A percentile compares a stretch with the other conserved stretches of the same genome.
Conservation (phyloP, 257 asterid species). For the Penstemon barbatus region DNA sequence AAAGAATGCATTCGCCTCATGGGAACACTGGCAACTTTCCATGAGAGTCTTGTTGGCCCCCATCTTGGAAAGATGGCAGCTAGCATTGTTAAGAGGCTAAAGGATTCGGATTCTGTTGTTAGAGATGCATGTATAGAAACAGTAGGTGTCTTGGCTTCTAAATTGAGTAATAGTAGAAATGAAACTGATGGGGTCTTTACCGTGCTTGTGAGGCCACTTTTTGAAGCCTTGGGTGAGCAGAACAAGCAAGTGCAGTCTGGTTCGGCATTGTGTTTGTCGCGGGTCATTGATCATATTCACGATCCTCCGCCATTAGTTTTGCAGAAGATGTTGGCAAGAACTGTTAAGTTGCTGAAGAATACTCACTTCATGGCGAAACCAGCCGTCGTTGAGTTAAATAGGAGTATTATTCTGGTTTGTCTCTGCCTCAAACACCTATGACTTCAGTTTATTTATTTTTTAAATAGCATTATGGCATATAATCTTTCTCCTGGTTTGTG, state of each 20-base stretch:
- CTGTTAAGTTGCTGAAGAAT: conserved; percentile 78
- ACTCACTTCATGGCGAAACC: conserved; percentile 98
- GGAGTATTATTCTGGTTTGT: conserved; percentile 86
- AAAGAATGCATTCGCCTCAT: conserved; percentile 87
- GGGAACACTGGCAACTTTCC: conserved; percentile 68
- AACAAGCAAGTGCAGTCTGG: conserved; percentile 83
- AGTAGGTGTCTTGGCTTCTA: conserved; percentile 74
- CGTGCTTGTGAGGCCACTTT: conserved; percentile 84
- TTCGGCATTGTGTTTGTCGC: conserved; percentile 82
- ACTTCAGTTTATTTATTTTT: conserved; percentile 1
- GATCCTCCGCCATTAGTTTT: conserved; percentile 73
- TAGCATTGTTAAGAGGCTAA: conserved; percentile 83
- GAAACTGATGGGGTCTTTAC: conserved; percentile 64
- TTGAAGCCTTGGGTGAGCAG: conserved; percentile 93
- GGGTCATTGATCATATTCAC: conserved; percentile 71
- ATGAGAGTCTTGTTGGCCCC: conserved; percentile 56
- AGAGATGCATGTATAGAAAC: conserved; percentile 86
- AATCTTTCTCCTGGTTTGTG: background rate
- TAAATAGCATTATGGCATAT: conserved; percentile 15
- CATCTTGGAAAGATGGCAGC: conserved; percentile 77
- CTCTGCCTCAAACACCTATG: conserved; percentile 1
- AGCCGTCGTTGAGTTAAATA: conserved; percentile 81
- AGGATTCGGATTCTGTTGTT: conserved; percentile 85
- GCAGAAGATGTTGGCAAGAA: conserved; percentile 87
- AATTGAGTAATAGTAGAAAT: conserved; percentile 53